Conservation (phyloP, 2,329 filamentous ascomycete species). For the Aspergillus terreus region DNA sequence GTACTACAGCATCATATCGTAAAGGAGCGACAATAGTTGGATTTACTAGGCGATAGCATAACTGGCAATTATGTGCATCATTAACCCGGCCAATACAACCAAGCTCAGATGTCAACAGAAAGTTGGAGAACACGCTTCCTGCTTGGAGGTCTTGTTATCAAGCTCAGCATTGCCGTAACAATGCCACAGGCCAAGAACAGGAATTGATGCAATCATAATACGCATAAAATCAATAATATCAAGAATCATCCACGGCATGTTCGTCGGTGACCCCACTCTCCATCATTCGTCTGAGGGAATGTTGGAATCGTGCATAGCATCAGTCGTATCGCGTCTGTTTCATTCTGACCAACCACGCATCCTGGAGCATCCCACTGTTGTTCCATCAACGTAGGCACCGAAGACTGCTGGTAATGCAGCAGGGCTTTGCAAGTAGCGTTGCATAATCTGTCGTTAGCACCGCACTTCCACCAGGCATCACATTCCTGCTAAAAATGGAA, state of each 20-base stretch:
- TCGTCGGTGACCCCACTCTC: constrained; percentile 10
- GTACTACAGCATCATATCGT: not conserved
- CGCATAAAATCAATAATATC: constrained; percentile 8
- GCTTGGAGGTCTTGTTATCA: not conserved
- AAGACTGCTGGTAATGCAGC: constrained; percentile 5
- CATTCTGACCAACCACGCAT: constrained; percentile 8
- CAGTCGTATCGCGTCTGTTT: constrained; percentile 5
- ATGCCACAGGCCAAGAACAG: constrained; percentile 9
- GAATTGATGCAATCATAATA: constrained; percentile 4
- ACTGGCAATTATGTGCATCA: not conserved
- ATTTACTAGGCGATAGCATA: constrained; percentile 2
- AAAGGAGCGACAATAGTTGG: constrained; percentile 7
- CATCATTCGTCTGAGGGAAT: constrained; percentile 12
- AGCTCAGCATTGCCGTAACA: constrained; percentile 8
- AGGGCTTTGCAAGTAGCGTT: not conserved
- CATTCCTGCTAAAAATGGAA: constrained; percentile 1
- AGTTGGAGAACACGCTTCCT: not conserved
- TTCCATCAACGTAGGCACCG: constrained; percentile 7
- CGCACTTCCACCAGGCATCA: constrained; percentile 6
- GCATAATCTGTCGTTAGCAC: not conserved
- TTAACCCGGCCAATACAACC: not conserved
- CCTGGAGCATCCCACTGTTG: constrained; percentile 5
- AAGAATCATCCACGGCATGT: constrained; percentile 10
- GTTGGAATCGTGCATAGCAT: constrained; percentile 11
- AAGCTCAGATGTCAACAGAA: not conserved